phyloP scores from a whole-genome alignment of 768 basidiomycete species.

The Termitomyces sp. region DNA sequence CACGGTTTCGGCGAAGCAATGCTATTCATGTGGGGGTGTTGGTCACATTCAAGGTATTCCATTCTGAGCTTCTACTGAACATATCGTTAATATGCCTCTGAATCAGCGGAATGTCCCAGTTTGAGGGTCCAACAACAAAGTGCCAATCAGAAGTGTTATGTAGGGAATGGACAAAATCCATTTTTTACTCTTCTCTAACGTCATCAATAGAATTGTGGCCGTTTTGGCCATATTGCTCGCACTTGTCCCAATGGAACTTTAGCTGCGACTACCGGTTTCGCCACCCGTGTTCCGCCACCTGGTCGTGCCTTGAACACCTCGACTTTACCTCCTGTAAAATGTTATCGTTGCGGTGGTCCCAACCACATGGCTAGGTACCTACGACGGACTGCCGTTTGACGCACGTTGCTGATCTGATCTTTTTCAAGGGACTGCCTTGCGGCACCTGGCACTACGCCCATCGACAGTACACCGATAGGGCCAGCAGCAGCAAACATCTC shows the following conservation, averaged over 20 bases:
- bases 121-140: slow-evolving; percentile 63
- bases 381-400: slow-evolving; percentile 8
- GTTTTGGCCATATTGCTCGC: slow-evolving; percentile 80
- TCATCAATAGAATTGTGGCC: slow-evolving; percentile 64
- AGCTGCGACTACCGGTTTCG: slow-evolving; percentile 41
- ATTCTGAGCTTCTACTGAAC: background rate
- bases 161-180: slow-evolving; percentile 35
- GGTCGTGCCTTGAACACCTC: slow-evolving; percentile 75
- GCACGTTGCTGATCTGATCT: slow-evolving; percentile 1
- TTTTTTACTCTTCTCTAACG: slow-evolving; percentile 1
- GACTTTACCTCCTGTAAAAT: slow-evolving; percentile 79
- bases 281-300: slow-evolving; percentile 67
- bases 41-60: slow-evolving; percentile 72
- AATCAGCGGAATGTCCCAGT: slow-evolving; percentile 74
- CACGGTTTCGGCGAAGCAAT: slow-evolving; percentile 82
- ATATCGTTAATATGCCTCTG: background rate
- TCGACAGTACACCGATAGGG: slow-evolving; percentile 43
- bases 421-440: slow-evolving; percentile 75
- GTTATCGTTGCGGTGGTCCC: slow-evolving; percentile 85
- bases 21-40: slow-evolving; percentile 90
- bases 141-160: slow-evolving; percentile 80
- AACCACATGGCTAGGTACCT: slow-evolving; percentile 81
- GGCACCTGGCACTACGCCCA: slow-evolving; percentile 58
- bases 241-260: slow-evolving; percentile 52
- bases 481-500: slow-evolving; percentile 19